Percentiles rank a stretch among this genome's conserved stretches.
phyloP scores from a whole-genome alignment of 768 basidiomycete genomes.

The Solioccasus polychromus region DNA sequence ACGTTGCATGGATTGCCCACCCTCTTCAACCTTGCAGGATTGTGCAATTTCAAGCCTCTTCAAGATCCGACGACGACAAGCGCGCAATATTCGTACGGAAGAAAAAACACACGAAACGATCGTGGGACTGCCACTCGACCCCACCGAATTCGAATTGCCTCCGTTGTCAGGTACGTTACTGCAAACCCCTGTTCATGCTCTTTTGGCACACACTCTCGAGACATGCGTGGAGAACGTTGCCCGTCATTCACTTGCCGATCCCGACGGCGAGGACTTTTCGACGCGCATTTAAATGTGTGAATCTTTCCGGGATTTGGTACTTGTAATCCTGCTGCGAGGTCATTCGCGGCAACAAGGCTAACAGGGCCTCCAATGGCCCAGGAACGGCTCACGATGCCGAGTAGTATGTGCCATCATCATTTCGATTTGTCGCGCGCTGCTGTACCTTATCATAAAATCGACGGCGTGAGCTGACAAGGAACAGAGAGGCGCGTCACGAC shows the following conservation, averaged over 20 bases:
- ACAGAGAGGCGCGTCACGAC: not conserved
- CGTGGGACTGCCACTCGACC: conserved; percentile 38
- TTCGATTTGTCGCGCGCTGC: too few species aligned
- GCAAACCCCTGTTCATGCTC: not conserved
- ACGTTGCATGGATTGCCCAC: not conserved
- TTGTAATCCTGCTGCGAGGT: not conserved
- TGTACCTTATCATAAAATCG: too few species aligned
- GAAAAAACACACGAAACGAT: conserved; percentile 25
- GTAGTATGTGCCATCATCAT: too few species aligned
- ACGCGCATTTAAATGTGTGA: too few species aligned
- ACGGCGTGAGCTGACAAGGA: not conserved
- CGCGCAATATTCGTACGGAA: conserved; percentile 28
- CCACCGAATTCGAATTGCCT: conserved; percentile 38
- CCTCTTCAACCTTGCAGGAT: conserved; percentile 29
- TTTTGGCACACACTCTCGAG: too few species aligned
- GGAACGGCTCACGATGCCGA: too few species aligned
- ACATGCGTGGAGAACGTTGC: too few species aligned
- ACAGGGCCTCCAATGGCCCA: too few species aligned
- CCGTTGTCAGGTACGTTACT: conserved; percentile 15
- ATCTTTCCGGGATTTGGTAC: too few species aligned
- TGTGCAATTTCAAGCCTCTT: conserved; percentile 36
- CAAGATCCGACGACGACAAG: conserved; percentile 34
- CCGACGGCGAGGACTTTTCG: too few species aligned
- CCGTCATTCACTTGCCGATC: too few species aligned
- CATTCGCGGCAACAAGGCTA: too few species aligned